These are phyloP conservation scores for Seiridium unicorne DNA, from an alignment of 2,329 filamentous ascomycete genomes.

Conservation along the genomic window DNA sequence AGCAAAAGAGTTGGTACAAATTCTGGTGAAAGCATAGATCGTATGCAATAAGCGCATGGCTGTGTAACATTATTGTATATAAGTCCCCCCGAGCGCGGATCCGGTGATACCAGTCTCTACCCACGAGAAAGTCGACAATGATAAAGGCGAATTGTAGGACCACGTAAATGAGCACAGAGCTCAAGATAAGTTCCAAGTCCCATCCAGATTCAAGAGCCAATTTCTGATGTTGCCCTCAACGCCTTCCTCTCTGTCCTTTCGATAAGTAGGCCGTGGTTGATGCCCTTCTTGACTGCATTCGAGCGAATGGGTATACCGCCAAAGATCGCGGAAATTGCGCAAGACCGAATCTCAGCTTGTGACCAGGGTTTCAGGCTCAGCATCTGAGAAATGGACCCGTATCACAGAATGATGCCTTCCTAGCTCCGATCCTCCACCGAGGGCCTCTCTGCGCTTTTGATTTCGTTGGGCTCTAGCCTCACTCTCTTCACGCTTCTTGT, in stretches of 20 bases:
- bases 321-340: neutral
- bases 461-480: constrained; percentile 58
- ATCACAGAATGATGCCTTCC: constrained; percentile 24
- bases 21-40: constrained; percentile 42
- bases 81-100: neutral
- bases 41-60: neutral
- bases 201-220: too few species aligned
- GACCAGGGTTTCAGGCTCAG: constrained; percentile 25
- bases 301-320: too few species aligned
- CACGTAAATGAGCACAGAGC: too few species aligned
- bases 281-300: too few species aligned
- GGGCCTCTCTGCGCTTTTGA: constrained; percentile 43
- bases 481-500: constrained; percentile 58
- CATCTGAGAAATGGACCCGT: constrained; percentile 30
- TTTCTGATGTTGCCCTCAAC: too few species aligned
- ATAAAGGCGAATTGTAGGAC: neutral
- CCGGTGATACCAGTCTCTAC: neutral
- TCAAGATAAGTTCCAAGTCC: too few species aligned
- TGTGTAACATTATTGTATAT: neutral
- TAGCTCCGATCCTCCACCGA: constrained; percentile 21
- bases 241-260: too few species aligned
- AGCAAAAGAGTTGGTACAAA: constrained; percentile 50
- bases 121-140: neutral
- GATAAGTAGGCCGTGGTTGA: too few species aligned
- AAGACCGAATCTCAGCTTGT: constrained; percentile 17